Base-by-base conservation (phyloP, 805 yeast species). In the baker's yeast (Saccharomyces cerevisiae) region DNA sequence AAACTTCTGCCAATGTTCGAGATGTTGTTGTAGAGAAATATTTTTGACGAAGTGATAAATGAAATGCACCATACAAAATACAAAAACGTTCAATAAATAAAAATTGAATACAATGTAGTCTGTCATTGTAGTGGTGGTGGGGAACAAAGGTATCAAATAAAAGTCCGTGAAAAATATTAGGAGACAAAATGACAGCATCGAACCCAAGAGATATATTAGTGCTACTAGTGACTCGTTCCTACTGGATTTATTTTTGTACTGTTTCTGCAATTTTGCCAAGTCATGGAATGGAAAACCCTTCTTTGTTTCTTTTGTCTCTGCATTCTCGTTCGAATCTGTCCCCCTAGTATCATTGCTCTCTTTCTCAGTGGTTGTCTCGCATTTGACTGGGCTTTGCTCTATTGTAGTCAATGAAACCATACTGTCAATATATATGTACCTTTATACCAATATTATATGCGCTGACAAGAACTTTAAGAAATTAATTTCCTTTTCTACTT, bases 1-100 rank as follows among this genome's bases (percentile, higher is more conserved):
- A 49, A 84, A 75, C 60, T 79, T 83, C 64, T 83, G 83, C 51
- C 88, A 87, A 32, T 78, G 65, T 50, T 67, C 70, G 43, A 36
- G 43, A 28, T 79, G 67, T 3, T 82, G 78, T 24, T 64, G 56
- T 41, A 69, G 73, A 6, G 88, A 83, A 66, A 85, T 89, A 55
- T 80, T 74, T 59, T 82, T 84, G 56, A 83, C 61, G 54, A 80
- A 73, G 60, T 85, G 90, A 68, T 80, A 85, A 6, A 76, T 67
- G 21, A 85, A 79, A 26, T 85, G 80, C 75, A 81, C 73, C 31
- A 78, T 74, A 54, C 85, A 70, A 57, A 88, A 83, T 21, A 71
- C 64, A 13, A 79, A 74, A 13, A 80, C 80, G 2, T 87, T 86
- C 3, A 73, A 56, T 2, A 77, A 77, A 66, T 80, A 84, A 54